Evolutionary conservation across 2,329 filamentous ascomycete species (phyloP).

Genomic region (Coniochaeta sp.): DNA sequence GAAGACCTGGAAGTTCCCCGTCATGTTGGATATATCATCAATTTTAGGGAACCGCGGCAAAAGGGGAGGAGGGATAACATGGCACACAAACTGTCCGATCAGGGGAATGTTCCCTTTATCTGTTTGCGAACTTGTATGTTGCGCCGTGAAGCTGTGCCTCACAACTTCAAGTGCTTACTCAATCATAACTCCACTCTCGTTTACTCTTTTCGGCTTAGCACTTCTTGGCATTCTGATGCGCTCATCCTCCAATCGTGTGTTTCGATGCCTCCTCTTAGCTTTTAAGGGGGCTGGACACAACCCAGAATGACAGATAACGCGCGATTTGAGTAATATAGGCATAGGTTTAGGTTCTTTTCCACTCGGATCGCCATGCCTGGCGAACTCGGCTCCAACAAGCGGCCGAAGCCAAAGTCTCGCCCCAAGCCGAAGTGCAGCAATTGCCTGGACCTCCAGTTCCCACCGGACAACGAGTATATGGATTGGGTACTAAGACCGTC

Average conservation of each 20-base stretch:
- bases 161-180: neutral
- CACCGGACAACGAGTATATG: neutral
- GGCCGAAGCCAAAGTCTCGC: neutral
- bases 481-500: neutral
- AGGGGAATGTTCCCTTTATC: neutral
- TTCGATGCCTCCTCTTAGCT: no score
- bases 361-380: no score
- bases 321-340: no score
- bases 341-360: no score
- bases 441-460: neutral
- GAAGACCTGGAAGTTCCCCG: slow-evolving; percentile 14
- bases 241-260: no score
- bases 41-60: neutral
- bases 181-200: neutral
- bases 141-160: neutral
- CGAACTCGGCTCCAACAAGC: no score
- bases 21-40: neutral
- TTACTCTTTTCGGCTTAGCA: neutral
- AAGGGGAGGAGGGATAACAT: neutral
- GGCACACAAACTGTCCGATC: neutral
- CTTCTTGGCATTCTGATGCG: neutral
- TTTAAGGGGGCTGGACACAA: no score
- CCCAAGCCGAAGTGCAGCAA: neutral
- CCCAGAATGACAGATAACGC: no score
- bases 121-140: no score